Evolutionary conservation across 2,329 filamentous ascomycete genomes (phyloP).

Genomic region (Samsoniella hepiali): DNA sequence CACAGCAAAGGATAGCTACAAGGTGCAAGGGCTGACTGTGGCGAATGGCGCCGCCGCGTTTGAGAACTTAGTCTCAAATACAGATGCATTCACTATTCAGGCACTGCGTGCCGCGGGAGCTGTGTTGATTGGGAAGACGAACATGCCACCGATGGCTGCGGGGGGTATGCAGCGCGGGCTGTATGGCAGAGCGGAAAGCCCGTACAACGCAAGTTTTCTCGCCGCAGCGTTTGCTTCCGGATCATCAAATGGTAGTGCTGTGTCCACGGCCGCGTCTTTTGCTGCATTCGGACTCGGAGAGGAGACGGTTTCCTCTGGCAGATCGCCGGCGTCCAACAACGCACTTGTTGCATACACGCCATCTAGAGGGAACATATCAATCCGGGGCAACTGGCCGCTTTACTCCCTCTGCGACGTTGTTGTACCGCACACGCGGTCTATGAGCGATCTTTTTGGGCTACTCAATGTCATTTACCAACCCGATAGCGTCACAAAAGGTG

Average conservation of each 20-base stretch:
- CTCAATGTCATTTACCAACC: slow-evolving; percentile 43
- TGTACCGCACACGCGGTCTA: slow-evolving; percentile 47
- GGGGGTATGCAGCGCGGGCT: slow-evolving; percentile 54
- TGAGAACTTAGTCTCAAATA: slow-evolving; percentile 43
- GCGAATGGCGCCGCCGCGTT: slow-evolving; percentile 55
- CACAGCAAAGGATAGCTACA: slow-evolving; percentile 57
- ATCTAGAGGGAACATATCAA: slow-evolving; percentile 47
- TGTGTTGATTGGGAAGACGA: slow-evolving; percentile 38
- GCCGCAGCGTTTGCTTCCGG: slow-evolving; percentile 53
- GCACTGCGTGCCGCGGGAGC: slow-evolving; percentile 47
- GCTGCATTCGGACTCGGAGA: slow-evolving; percentile 50
- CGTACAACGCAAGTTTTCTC: slow-evolving; percentile 50
- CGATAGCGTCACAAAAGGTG: slow-evolving; percentile 41
- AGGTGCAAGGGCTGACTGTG: slow-evolving; percentile 49
- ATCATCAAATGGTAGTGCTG: slow-evolving; percentile 53
- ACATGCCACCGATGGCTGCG: slow-evolving; percentile 45
- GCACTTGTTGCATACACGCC: slow-evolving; percentile 52
- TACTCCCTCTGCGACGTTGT: slow-evolving; percentile 53
- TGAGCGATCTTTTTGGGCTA: slow-evolving; percentile 46
- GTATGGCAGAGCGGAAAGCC: slow-evolving; percentile 53
- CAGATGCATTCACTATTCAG: slow-evolving; percentile 50
- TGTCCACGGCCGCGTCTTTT: slow-evolving; percentile 47
- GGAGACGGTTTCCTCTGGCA: slow-evolving; percentile 53
- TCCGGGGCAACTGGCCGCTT: slow-evolving; percentile 50
- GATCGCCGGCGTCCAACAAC: slow-evolving; percentile 53